Evolutionary conservation across 768 basidiomycete species (phyloP).

Genomic region (Kwoniella dejecticola): DNA sequence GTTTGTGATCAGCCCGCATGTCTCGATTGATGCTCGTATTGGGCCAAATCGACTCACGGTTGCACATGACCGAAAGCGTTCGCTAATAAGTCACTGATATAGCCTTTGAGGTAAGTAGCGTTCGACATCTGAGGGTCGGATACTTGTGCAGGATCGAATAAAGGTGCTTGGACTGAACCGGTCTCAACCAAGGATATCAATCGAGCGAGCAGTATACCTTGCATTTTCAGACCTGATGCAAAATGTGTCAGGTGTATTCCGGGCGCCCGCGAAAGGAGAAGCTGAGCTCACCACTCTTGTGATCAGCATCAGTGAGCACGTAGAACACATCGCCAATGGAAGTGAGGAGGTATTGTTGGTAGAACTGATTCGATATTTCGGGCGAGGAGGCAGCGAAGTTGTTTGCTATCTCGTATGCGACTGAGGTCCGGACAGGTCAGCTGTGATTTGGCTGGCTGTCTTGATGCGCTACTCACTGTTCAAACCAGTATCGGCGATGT

Average conservation of each 20-base stretch:
- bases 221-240: conserved; percentile 80
- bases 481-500: conserved; percentile 81
- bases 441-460: not conserved
- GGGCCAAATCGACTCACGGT: conserved; percentile 61
- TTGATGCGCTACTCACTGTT: conserved; percentile 48
- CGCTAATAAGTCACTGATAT: conserved; percentile 80
- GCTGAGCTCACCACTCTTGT: conserved; percentile 73
- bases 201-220: conserved; percentile 85
- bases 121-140: conserved; percentile 73
- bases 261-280: not conserved
- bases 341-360: conserved; percentile 91
- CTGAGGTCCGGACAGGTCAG: conserved; percentile 56
- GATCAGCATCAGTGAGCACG: conserved; percentile 94
- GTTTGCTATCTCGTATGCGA: conserved; percentile 90
- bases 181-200: conserved; percentile 90
- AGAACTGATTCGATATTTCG: conserved; percentile 83
- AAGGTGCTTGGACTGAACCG: conserved; percentile 73
- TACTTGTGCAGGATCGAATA: conserved; percentile 75
- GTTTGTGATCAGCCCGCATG: not conserved
- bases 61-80: conserved; percentile 91
- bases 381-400: conserved; percentile 84
- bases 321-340: conserved; percentile 96
- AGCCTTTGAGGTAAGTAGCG: conserved; percentile 75
- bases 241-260: not conserved
- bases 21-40: not conserved